phyloP scores from a whole-genome alignment of 495 filamentous ascomycete genomes.

The Cetradonia linearis region DNA sequence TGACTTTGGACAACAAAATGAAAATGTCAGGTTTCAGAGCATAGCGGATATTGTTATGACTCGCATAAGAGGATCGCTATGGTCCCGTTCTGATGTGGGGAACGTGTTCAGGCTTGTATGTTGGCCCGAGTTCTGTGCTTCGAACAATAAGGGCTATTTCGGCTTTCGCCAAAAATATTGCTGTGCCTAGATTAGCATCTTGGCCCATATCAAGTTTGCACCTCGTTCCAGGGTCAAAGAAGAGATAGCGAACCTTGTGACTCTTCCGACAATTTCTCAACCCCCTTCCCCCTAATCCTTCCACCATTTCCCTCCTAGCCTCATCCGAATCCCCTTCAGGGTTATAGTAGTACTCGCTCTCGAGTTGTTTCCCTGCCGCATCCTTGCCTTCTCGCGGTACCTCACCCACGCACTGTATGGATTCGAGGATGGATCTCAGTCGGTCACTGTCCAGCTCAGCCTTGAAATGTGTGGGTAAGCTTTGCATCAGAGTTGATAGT shows the following conservation, averaged over 20 bases:
- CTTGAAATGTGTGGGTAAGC: conserved; percentile 60
- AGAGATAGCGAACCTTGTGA: conserved; percentile 65
- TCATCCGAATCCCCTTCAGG: conserved; percentile 76
- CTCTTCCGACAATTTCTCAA: conserved; percentile 81
- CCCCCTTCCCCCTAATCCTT: conserved; percentile 76
- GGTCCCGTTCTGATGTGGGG: background rate
- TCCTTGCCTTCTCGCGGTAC: conserved; percentile 90
- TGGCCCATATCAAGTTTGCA: conserved; percentile 18
- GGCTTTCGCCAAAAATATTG: conserved; percentile 94
- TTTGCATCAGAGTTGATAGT: conserved; percentile 73
- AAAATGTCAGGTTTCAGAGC: background rate
- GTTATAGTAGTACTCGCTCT: conserved; percentile 97
- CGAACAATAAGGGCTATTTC: conserved; percentile 28
- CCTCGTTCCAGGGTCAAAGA: conserved; percentile 9
- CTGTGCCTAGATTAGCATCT: conserved; percentile 35
- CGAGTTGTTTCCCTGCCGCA: conserved; percentile 83
- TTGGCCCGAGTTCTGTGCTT: background rate
- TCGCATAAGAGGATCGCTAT: background rate
- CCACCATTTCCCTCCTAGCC: conserved; percentile 71
- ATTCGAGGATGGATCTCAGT: conserved; percentile 4
- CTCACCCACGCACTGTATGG: conserved; percentile 68
- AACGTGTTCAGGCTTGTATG: background rate
- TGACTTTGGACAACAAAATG: conserved; percentile 4
- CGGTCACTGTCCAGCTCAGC: conserved; percentile 48
- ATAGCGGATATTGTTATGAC: background rate